These are phyloP conservation scores for Hymenoscyphus albidus DNA, from an alignment of 2,329 filamentous ascomycete genomes.

Conservation along the genomic window DNA sequence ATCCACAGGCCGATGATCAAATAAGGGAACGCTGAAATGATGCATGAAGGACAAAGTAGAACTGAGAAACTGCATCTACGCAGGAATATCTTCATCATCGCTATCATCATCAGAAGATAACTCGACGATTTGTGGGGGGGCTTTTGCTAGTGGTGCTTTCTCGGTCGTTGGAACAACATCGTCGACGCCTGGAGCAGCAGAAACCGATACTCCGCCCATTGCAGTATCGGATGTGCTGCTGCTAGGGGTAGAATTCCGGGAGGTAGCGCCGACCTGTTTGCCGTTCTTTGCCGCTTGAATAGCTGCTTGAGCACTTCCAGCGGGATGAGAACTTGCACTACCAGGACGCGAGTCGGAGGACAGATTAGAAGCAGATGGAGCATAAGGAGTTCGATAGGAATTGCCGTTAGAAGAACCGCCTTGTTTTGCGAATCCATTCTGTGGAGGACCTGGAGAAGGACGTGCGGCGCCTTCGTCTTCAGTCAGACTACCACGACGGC, in stretches of 20 bases:
- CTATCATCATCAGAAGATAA: neutral
- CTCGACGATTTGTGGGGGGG: neutral
- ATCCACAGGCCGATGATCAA: neutral
- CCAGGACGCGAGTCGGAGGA: neutral
- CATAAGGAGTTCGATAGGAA: neutral
- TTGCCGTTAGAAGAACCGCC: neutral
- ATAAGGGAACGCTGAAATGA: neutral
- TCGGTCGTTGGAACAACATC: constrained; percentile 1
- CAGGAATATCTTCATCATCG: constrained; percentile 2
- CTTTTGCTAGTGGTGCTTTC: neutral
- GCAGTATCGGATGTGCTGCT: neutral
- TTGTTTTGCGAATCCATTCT: neutral
- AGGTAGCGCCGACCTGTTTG: neutral
- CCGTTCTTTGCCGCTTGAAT: neutral
- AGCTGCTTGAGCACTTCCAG: neutral
- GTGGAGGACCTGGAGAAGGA: constrained; percentile 1
- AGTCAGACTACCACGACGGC: constrained; percentile 8
- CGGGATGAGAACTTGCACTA: no score
- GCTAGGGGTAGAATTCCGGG: neutral
- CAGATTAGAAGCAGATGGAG: neutral
- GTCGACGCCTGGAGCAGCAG: neutral
- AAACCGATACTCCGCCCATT: neutral
- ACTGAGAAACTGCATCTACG: neutral
- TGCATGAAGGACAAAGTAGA: neutral
- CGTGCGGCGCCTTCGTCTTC: constrained; percentile 8